Conservation (phyloP, 2,329 filamentous ascomycete genomes). For the Calonectria multiphialidica region DNA sequence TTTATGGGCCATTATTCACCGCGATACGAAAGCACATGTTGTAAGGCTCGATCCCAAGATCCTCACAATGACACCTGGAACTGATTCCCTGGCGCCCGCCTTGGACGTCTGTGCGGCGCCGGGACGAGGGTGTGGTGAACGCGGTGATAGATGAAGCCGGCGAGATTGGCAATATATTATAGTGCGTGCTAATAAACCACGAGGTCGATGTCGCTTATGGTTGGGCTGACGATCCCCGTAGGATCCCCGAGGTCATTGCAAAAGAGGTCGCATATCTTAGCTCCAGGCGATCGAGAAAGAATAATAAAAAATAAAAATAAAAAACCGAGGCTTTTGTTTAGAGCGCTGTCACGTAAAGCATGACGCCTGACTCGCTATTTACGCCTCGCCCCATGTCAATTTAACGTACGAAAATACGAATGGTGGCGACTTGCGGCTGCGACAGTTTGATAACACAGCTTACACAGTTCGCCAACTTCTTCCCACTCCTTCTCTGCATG, state of each 20-base stretch:
- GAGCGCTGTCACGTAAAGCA: background rate
- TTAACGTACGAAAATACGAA: slow-evolving; percentile 3
- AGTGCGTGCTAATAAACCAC: slow-evolving; percentile 8
- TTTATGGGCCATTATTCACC: background rate
- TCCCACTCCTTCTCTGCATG: background rate
- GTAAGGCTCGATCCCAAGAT: background rate
- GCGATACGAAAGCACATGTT: background rate
- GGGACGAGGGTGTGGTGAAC: slow-evolving; percentile 16
- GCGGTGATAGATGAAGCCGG: background rate
- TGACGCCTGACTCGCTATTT: background rate
- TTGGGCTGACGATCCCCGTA: background rate
- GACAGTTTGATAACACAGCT: background rate
- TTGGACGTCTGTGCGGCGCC: background rate
- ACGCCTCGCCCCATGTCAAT: background rate
- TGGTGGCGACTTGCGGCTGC: background rate
- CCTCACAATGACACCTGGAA: background rate
- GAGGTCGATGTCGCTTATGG: slow-evolving; percentile 3
- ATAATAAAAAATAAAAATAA: too few species aligned
- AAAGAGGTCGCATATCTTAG: background rate
- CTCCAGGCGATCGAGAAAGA: background rate
- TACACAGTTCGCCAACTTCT: background rate
- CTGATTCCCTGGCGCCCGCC: background rate
- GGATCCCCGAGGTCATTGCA: background rate
- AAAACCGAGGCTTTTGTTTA: background rate
- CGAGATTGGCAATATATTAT: slow-evolving; percentile 9